phyloP scores from a whole-genome alignment of 164 flowering plant species.

The Annona squamosa region DNA sequence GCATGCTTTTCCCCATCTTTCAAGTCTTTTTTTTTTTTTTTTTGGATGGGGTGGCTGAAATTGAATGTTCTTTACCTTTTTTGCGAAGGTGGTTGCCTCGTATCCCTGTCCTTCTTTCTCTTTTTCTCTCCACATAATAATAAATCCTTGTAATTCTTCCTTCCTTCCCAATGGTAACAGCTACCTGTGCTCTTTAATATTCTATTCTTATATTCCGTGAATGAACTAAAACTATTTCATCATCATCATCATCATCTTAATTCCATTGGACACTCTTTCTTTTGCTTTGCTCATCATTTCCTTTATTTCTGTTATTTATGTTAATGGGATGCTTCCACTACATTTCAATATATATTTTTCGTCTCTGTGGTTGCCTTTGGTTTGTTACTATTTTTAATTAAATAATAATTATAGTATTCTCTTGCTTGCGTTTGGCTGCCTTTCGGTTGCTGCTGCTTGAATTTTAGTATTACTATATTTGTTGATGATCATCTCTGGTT shows the following conservation, averaged over 20 bases:
- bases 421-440: neutral
- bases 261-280: conserved; percentile 9
- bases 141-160: conserved; percentile 7
- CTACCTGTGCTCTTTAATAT: conserved; percentile 9
- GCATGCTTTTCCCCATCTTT: conserved; percentile 13
- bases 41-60: conserved; percentile 13
- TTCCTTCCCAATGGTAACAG: conserved; percentile 11
- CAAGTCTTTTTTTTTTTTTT: conserved; percentile 11
- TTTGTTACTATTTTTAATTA: neutral
- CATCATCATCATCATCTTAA: conserved; percentile 2
- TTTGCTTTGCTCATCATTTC: conserved; percentile 1
- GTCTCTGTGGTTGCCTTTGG: neutral
- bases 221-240: conserved; percentile 9
- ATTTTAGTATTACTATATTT: neutral
- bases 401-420: neutral
- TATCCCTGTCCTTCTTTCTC: neutral
- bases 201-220: conserved; percentile 11
- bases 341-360: neutral
- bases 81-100: conserved; percentile 5
- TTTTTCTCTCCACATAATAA: neutral
- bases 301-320: conserved; percentile 8
- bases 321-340: conserved; percentile 20
- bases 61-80: conserved; percentile 1
- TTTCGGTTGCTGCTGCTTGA: conserved; percentile 4
- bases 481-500: conserved; percentile 1